A percentile compares a stretch with the other conserved stretches of the same genome.
Conservation (phyloP, 768 basidiomycete genomes). For the Lactarius deliciosus region DNA sequence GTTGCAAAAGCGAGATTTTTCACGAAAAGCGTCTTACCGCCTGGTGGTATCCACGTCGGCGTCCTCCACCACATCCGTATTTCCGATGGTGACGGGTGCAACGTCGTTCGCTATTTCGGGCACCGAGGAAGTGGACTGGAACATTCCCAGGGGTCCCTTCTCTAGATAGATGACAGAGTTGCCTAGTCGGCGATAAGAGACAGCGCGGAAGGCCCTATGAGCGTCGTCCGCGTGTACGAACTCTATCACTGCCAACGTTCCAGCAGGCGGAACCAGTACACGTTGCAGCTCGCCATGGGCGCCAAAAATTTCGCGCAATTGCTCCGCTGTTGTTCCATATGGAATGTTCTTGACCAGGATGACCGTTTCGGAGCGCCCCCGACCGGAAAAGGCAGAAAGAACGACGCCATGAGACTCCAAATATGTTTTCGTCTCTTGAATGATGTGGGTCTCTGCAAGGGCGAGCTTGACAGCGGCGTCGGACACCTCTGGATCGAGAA, state of each 20-base stretch:
- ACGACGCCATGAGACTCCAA: slow-evolving; percentile 76
- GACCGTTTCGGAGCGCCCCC: slow-evolving; percentile 67
- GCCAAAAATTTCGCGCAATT: slow-evolving; percentile 79
- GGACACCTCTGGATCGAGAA: slow-evolving; percentile 80
- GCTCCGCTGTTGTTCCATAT: slow-evolving; percentile 73
- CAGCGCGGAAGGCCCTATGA: slow-evolving; percentile 68
- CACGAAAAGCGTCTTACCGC: slow-evolving; percentile 85
- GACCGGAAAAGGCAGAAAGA: slow-evolving; percentile 49
- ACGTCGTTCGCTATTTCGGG: slow-evolving; percentile 22
- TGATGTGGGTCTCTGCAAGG: slow-evolving; percentile 93
- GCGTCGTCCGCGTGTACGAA: slow-evolving; percentile 74
- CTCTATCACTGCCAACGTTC: slow-evolving; percentile 91
- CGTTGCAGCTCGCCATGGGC: slow-evolving; percentile 68
- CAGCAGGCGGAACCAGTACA: slow-evolving; percentile 85
- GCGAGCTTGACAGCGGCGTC: slow-evolving; percentile 93
- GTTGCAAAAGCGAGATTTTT: slow-evolving; percentile 97
- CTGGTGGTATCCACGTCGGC: slow-evolving; percentile 49
- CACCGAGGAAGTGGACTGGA: slow-evolving; percentile 40
- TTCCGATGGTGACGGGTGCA: slow-evolving; percentile 37
- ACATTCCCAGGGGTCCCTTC: slow-evolving; percentile 87
- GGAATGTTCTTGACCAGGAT: slow-evolving; percentile 98
- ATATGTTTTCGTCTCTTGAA: slow-evolving; percentile 90
- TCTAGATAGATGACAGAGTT: slow-evolving; percentile 92
- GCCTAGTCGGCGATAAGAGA: slow-evolving; percentile 85
- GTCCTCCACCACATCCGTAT: slow-evolving; percentile 35